Base-by-base conservation (phyloP, 208 protist genomes). In the Sergeia podlipaevii region DNA sequence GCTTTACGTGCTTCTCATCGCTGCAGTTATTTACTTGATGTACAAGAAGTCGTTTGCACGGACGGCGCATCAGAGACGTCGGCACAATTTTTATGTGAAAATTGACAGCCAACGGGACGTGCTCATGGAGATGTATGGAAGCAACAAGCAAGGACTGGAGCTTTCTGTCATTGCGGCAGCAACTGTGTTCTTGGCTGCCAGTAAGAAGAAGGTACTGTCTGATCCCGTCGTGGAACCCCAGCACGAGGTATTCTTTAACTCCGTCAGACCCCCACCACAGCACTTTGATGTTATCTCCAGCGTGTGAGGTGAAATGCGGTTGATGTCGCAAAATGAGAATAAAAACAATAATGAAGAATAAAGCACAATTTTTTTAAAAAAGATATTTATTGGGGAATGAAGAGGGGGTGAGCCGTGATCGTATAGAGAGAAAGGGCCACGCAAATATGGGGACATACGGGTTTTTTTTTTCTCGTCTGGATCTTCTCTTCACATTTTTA, bases 11-110 rank as follows among this genome's bases (percentile, higher is more conserved):
- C 5, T 78, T 4, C 11, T 88, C 2, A 27, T 78, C 13, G 15
- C 70, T 20, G 34, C 67, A 4, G 60, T 70, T 2, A 46, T 80
- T 20, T 93, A 79, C 48, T 70, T 90, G 15, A 72, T 72, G 38
- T 90, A 78, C 55, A 62, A 77, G 45, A 67, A 71, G n/a, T 65
- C 78, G 6, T 93, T 90, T 75, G 79, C 77, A 15, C 67, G 80
- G 15, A 54, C 49, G 2, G 49, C 24, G 8, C 80, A 87, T 46
- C 74, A 86, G 7, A 28, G 61, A 4, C 52, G 58, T 26, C 70
- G 79, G n/a, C 47, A 56, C 4, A 24, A 42, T 11, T 93, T 80
- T 18, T 93, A 93, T 61, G 45, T 34, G 17, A 68, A 76, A 18
- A 27, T 89, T 47, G 77, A 89, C 15, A 67, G 56, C 3, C 42